These are phyloP conservation scores for Euptelea pleiosperma DNA, from an alignment of 164 flowering plant species.

Conservation along the genomic window DNA sequence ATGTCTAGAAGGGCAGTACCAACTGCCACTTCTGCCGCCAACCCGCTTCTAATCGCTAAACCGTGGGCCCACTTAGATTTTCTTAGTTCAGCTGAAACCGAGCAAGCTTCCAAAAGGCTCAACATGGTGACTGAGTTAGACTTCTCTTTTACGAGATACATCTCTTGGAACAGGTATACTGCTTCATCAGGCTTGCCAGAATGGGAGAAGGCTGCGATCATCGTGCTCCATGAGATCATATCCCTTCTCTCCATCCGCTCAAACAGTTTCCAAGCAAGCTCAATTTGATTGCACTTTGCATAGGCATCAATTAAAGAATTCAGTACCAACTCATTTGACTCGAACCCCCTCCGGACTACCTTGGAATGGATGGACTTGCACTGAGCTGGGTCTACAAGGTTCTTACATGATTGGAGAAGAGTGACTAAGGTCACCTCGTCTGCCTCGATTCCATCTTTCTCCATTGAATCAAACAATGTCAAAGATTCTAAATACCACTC, in stretches of 20 bases:
- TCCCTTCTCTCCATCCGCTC: slow-evolving; percentile 34
- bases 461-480: slow-evolving; percentile 44
- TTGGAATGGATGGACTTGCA: slow-evolving; percentile 62
- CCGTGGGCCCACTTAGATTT: slow-evolving; percentile 68
- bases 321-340: slow-evolving; percentile 37
- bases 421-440: slow-evolving; percentile 68
- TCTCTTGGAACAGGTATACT: slow-evolving; percentile 46
- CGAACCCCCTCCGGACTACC: slow-evolving; percentile 41
- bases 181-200: slow-evolving; percentile 74
- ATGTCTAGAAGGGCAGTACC: slow-evolving; percentile 73
- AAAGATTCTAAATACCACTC: slow-evolving; percentile 46
- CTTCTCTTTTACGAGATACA: slow-evolving; percentile 33
- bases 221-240: slow-evolving; percentile 69
- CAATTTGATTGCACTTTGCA: slow-evolving; percentile 49
- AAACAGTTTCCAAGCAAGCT: slow-evolving; percentile 51
- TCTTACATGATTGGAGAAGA: slow-evolving; percentile 60
- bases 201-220: slow-evolving; percentile 64
- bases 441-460: slow-evolving; percentile 36
- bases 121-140: slow-evolving; percentile 54
- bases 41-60: slow-evolving; percentile 54
- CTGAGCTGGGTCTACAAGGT: slow-evolving; percentile 31
- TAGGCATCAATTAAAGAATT: slow-evolving; percentile 68
- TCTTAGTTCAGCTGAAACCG: slow-evolving; percentile 49
- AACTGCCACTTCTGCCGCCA: slow-evolving; percentile 47
- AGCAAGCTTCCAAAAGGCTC: slow-evolving; percentile 68